Evolutionary conservation across 805 yeast genomes (phyloP), one percentile per base, ranked within the genome.

Genomic region (Suhomyces emberorum): DNA sequence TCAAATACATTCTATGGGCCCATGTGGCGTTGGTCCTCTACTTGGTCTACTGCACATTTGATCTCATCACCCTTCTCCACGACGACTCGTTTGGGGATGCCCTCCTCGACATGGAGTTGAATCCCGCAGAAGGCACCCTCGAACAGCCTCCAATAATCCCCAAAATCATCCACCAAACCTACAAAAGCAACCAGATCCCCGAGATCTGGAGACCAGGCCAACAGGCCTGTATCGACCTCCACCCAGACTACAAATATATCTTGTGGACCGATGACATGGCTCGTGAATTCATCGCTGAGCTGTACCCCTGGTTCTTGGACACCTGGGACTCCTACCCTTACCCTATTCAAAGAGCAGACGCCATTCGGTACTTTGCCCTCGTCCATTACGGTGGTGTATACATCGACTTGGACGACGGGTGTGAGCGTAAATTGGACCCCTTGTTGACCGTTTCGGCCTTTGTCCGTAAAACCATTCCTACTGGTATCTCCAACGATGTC

Each of bases 241-340:
- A 89, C 55, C 91, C 93, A 1, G 96, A 88, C 59, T 89, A 85
- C 55, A 80, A 86, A 57, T 88, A 88, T 61, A 81, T 81, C 30
- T 59, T 88, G 23, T 88, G 97, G 97, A 89, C 96, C 4, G 96
- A 88, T 59, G 83, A 76, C 33, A 79, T 74, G 79, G 74, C 95
- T 7, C 69, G 86, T 37, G 79, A 81, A 31, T 89, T 89, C 53
- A 86, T 89, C 42, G 69, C 76, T 18, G 81, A 81, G 51, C 75
- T 86, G 46, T 89, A 81, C 55, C 83, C 91, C 1, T 89, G 96
- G 96, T 89, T 88, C 55, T 62, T 88, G 37, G 59, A 70, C 7
- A 82, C 91, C 2, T 89, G 83, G 72, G 91, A 86, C 50, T 59
- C 71, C 17, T 89, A 89, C 54, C 76, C 73, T 28, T 88, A 79